Base-by-base conservation (phyloP, 1,139 yeast genomes). In the Hanseniaspora uvarum region DNA sequence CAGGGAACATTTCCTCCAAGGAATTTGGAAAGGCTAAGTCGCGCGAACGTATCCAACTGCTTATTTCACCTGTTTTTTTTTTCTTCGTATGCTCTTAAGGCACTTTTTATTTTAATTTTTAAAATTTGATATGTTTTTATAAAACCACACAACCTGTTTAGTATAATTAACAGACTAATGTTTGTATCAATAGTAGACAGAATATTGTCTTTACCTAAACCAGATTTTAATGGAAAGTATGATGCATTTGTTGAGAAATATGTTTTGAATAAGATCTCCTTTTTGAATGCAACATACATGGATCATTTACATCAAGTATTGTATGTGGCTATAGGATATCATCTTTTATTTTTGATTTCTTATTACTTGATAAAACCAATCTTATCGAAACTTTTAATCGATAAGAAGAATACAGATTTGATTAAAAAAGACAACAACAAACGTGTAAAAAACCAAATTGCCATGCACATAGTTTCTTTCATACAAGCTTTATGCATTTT, bases 391-490 rank as follows among this genome's bases (percentile, higher is more conserved):
- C 44, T 54, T 37, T 46, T 55, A 47, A 53, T 56, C 11, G 46
- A 39, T 34, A 57, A 55, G 37, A 50, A 56, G 18, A 47, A 58
- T 23, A 41, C 37, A 14, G 53, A 21, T 0, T 7, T 40, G 37
- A 55, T 39, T 2, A 38, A n/a, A 11, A 47, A 36, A 28, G 52
- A 55, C 24, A 44, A 7, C n/a, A 40, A 40, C 26, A 37, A 48
- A 16, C 46, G 50, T 28, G 30, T 36, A 7, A 43, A 39, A 37
- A 60, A 59, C 48, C 68, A 66, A 56, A 58, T 65, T 26, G 59
- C 67, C 5, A 60, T 66, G 47, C 70, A 64, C 55, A 58, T 64
- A 18, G 66, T 66, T 8, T 65, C 68, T 10, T 59, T 65, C 45
- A 56, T 66, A 18, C 70, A 66, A 57, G 61, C 66, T 18, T 16